Percentiles rank a stretch among this genome's conserved stretches.
Conservation (phyloP, 176 grass and related monocot genomes). For the Aechmea fasciata region DNA sequence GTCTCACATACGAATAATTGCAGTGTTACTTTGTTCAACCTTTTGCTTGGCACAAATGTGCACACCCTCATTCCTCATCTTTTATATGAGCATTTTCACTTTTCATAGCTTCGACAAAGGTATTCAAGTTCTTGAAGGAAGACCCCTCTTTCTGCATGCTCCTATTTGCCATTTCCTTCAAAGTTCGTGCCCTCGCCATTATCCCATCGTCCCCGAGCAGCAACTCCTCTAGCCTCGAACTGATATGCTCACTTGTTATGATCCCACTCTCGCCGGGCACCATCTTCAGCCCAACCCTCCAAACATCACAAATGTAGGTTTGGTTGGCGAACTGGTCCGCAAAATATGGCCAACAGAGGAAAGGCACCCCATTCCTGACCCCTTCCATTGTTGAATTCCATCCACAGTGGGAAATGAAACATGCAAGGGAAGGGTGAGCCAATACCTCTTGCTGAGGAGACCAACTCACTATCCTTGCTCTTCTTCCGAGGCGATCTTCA, state of each 20-base stretch:
- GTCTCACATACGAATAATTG: no score
- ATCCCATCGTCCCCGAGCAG: background rate
- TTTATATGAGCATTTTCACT: background rate
- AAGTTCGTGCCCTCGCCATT: background rate
- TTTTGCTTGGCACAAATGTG: background rate
- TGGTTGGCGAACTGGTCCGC: conserved; percentile 26
- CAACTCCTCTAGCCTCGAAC: conserved; percentile 1
- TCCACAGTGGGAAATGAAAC: conserved; percentile 44
- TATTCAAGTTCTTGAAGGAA: conserved; percentile 13
- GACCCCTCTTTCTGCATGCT: background rate
- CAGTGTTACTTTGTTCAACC: background rate
- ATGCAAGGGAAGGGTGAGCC: conserved; percentile 28
- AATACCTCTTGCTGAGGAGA: conserved; percentile 33
- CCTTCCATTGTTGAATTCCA: conserved; percentile 57
- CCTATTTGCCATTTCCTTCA: conserved; percentile 9
- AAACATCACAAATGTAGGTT: conserved; percentile 32
- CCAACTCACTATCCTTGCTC: conserved; percentile 31
- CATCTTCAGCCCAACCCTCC: conserved; percentile 21
- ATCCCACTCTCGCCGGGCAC: background rate
- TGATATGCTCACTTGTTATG: conserved; percentile 11
- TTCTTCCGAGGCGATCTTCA: background rate
- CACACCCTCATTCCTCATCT: background rate
- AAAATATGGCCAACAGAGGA: conserved; percentile 30
- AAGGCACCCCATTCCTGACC: conserved; percentile 10
- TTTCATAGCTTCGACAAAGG: conserved; percentile 9